Evolutionary conservation across 2,329 filamentous ascomycete genomes (phyloP).

Genomic region (Magnaporthiopsis poae): DNA sequence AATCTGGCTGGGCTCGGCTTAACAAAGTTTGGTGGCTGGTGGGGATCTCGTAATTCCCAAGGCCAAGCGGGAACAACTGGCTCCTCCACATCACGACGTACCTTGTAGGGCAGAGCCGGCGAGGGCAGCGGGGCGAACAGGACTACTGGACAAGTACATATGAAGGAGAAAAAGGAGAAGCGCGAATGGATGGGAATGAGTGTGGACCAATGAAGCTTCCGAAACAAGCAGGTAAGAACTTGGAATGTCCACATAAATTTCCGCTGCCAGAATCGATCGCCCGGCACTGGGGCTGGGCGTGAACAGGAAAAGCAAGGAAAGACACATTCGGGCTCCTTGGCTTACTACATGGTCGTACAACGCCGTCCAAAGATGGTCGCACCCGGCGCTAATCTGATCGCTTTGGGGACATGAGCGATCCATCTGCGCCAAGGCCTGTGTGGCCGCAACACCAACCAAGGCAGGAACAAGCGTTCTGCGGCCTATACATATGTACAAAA

Average conservation of each 20-base stretch:
- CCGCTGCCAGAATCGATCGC: not conserved
- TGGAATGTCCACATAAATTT: not conserved
- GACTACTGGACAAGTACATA: not conserved
- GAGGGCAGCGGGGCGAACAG: not conserved
- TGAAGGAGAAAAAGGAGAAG: not conserved
- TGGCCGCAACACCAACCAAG: not conserved
- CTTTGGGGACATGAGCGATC: not conserved
- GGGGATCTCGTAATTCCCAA: not conserved
- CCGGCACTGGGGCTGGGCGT: not conserved
- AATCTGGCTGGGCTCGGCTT: not conserved
- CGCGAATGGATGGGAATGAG: not conserved
- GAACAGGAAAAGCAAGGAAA: not conserved
- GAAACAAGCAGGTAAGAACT: not conserved
- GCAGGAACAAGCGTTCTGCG: no score
- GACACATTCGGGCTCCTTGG: not conserved
- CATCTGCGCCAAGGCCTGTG: not conserved
- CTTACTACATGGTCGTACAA: not conserved
- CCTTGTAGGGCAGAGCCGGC: not conserved
- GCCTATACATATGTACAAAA: no score
- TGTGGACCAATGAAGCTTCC: not conserved
- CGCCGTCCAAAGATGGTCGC: not conserved
- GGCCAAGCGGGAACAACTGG: not conserved
- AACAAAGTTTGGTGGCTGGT: not conserved
- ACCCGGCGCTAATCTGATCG: not conserved
- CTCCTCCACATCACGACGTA: not conserved